These are phyloP conservation scores for Mantamonas sphyraenae DNA, from an alignment of 78 protist genomes.

Conservation along the genomic window DNA sequence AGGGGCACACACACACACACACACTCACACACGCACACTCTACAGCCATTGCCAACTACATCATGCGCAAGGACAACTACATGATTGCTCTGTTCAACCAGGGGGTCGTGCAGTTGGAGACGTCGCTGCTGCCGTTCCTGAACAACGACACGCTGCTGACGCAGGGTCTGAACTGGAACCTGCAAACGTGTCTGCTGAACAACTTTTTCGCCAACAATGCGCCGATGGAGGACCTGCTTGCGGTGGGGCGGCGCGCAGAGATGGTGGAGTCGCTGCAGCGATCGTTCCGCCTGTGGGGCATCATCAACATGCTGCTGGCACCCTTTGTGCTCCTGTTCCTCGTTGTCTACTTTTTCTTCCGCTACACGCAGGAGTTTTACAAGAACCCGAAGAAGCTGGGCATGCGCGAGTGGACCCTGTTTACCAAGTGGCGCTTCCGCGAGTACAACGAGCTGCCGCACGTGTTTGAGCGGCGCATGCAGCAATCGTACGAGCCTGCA, in stretches of 20 bases:
- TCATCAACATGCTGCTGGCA: neutral
- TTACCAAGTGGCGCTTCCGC: neutral
- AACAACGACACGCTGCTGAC: neutral
- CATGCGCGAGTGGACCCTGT: neutral
- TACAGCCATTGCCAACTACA: neutral
- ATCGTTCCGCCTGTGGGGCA: neutral
- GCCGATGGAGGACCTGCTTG: neutral
- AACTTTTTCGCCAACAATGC: neutral
- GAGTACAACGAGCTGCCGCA: neutral
- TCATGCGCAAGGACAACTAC: constrained; percentile 1
- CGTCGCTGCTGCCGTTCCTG: neutral
- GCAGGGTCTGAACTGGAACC: neutral
- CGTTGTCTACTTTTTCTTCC: neutral
- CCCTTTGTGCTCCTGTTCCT: neutral
- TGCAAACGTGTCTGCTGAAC: neutral
- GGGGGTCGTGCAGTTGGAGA: neutral
- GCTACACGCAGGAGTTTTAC: neutral
- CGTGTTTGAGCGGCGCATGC: neutral
- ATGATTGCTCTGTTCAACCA: constrained; percentile 1
- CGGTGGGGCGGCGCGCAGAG: neutral
- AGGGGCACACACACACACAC: too few relatives aligned
- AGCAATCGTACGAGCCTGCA: neutral
- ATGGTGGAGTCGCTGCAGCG: neutral
- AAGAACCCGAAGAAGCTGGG: neutral
- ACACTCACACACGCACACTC: too few relatives aligned